Evolutionary conservation across 1,284 basidiomycete genomes (phyloP), one percentile per base, ranked within the genome.

Genomic region (Microbotryum violaceum): DNA sequence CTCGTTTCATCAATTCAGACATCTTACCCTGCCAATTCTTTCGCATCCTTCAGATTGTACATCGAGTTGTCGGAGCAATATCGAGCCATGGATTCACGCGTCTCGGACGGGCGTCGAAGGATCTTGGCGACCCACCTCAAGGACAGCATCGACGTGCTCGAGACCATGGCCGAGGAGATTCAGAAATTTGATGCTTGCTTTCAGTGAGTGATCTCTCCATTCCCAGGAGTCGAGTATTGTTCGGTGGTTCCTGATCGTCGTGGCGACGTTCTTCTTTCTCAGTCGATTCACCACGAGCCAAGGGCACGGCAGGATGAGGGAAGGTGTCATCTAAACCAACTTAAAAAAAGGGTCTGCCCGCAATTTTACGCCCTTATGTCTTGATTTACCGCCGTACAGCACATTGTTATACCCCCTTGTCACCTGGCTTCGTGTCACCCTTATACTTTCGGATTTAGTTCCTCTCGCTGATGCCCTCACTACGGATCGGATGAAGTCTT

Each of bases 31-130:
- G 48, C 12, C 20, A 1, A 3, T 56, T 16, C 37, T 6, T 20
- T 42, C 20, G 3, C 5, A 25, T 7, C 7, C 16, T 27, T 16
- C 71, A 93, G 90, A 65, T 85, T 94, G 60, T 96, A 93, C 70
- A 78, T 85, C 56, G 88, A 90, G 72, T 79, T 94, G 44, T 86
- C 91, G 0, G 89, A 92, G 62, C 87, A 92, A 77, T 96, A 94
- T 77, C 89, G 85, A 74, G 77, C 83, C 9, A 87, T 94, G 81
- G 88, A 91, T 72, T 83, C 89, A 2, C 83, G 83, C 2, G 86
- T 85, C 6, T 85, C 90, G 2, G 57, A 65, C 70, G 81, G 81
- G 21, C 89, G 88, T 73, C 81, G 91, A 37, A 88, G 88, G 66
- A 81, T 86, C 10, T 79, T 94, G 29, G 89, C 91, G 0, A 82